phyloP scores from a whole-genome alignment of 768 basidiomycete genomes.

The Favolaschia claudopus region DNA sequence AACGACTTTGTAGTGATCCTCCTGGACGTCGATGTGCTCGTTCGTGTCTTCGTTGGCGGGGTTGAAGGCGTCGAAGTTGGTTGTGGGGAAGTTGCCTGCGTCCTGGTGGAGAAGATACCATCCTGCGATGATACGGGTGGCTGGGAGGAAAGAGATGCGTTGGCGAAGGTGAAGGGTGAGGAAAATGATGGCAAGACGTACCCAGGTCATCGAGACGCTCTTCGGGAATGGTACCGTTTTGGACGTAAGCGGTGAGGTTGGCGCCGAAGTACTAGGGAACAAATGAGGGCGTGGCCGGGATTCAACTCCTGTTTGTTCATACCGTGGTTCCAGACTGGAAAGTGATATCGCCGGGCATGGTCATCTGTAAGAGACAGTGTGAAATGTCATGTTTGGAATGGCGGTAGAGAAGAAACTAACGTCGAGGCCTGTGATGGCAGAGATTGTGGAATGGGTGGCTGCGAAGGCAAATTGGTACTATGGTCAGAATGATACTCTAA shows the following conservation, averaged over 20 bases:
- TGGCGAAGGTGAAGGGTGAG: slow-evolving; percentile 22
- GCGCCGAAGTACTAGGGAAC: slow-evolving; percentile 67
- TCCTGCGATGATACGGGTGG: slow-evolving; percentile 74
- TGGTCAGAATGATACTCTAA: background rate
- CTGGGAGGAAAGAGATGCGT: slow-evolving; percentile 51
- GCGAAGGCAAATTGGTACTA: background rate
- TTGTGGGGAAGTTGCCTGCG: slow-evolving; percentile 61
- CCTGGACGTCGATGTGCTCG: slow-evolving; percentile 72
- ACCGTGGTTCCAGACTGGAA: slow-evolving; percentile 38
- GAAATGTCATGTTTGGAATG: background rate
- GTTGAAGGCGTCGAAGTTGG: slow-evolving; percentile 76
- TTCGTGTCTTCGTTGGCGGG: slow-evolving; percentile 61
- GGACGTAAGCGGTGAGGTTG: slow-evolving; percentile 72
- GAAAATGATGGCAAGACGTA: slow-evolving; percentile 29
- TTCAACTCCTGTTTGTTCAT: slow-evolving; percentile 31
- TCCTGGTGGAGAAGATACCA: slow-evolving; percentile 79
- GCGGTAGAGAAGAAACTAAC: slow-evolving; percentile 49
- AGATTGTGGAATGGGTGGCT: slow-evolving; percentile 64
- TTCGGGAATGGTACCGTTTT: slow-evolving; percentile 74
- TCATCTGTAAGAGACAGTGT: slow-evolving; percentile 54
- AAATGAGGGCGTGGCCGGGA: slow-evolving; percentile 51
- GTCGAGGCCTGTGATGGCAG: slow-evolving; percentile 68
- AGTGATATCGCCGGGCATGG: slow-evolving; percentile 68
- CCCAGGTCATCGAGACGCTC: slow-evolving; percentile 81
- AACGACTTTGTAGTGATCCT: slow-evolving; percentile 70